These are phyloP conservation scores for Pseudocohnilembus persalinus DNA, from an alignment of 169 alveolate species.

Conservation along the genomic window DNA sequence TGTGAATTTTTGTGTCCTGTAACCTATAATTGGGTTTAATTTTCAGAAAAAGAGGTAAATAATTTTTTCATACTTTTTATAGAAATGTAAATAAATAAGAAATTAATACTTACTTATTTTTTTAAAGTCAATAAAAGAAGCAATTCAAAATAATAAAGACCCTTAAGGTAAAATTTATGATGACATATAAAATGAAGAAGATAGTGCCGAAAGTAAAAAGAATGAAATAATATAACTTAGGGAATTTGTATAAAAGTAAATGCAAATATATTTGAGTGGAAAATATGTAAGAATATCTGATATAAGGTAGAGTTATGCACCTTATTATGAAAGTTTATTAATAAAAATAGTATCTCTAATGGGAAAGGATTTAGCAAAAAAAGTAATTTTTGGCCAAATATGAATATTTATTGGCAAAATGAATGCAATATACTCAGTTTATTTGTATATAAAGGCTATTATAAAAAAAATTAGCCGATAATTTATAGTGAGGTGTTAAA, in stretches of 20 bases:
- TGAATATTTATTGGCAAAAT: too few relatives aligned
- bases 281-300: background rate
- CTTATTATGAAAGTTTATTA: background rate
- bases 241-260: background rate
- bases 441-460: too few relatives aligned
- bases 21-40: slow-evolving; percentile 49
- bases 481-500: too few relatives aligned
- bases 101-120: background rate
- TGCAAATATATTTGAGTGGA: background rate
- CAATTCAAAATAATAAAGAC: background rate
- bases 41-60: background rate
- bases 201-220: background rate
- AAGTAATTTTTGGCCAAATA: background rate
- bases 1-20: slow-evolving; percentile 58
- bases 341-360: background rate
- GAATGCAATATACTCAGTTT: too few relatives aligned
- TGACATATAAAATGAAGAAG: background rate
- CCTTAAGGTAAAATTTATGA: background rate
- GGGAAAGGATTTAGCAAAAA: background rate
- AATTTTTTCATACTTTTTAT: too few relatives aligned
- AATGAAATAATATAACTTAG: background rate
- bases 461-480: too few relatives aligned
- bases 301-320: background rate
- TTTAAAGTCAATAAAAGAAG: background rate
- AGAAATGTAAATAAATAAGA: background rate